Evolutionary conservation across 208 protist species (phyloP).

Genomic region (Trypanosoma lewisi): DNA sequence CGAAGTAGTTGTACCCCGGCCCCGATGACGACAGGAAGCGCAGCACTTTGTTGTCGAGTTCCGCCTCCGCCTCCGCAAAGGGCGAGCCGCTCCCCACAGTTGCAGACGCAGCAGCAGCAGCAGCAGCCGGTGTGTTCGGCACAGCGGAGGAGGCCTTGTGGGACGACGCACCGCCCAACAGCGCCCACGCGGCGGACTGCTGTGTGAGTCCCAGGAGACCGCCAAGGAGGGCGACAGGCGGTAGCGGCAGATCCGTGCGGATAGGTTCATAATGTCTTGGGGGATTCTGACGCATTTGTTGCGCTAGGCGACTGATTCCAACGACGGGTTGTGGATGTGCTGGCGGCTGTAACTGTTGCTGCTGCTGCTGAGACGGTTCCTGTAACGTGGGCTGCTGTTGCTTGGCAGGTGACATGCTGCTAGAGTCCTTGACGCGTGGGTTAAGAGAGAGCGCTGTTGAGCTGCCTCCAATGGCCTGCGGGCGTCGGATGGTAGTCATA

Average conservation of each 20-base stretch:
- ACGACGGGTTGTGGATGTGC: constrained; percentile 18
- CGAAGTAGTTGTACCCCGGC: constrained; percentile 24
- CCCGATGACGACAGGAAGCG: constrained; percentile 14
- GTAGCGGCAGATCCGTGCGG: constrained; percentile 42
- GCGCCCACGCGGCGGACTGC: constrained; percentile 24
- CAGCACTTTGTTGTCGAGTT: constrained; percentile 30
- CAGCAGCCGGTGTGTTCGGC: background rate
- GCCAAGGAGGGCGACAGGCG: constrained; percentile 39
- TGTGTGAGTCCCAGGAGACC: constrained; percentile 42
- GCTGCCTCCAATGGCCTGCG: constrained; percentile 4
- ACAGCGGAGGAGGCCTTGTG: constrained; percentile 1
- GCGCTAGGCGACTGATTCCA: constrained; percentile 39
- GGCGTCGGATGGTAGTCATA: background rate
- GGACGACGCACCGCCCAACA: constrained; percentile 30
- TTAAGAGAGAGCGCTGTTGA: background rate
- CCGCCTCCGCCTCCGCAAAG: background rate
- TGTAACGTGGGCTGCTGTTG: constrained; percentile 2
- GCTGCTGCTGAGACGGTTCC: background rate
- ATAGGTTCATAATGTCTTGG: constrained; percentile 34
- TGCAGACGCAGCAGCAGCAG: background rate
- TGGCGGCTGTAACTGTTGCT: background rate
- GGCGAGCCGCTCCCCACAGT: background rate
- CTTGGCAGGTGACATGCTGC: constrained; percentile 7
- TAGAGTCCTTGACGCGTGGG: constrained; percentile 5
- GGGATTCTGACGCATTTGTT: constrained; percentile 10